These are phyloP conservation scores for Juncus inflexus DNA, from an alignment of 176 grass and related monocot species.

Conservation along the genomic window DNA sequence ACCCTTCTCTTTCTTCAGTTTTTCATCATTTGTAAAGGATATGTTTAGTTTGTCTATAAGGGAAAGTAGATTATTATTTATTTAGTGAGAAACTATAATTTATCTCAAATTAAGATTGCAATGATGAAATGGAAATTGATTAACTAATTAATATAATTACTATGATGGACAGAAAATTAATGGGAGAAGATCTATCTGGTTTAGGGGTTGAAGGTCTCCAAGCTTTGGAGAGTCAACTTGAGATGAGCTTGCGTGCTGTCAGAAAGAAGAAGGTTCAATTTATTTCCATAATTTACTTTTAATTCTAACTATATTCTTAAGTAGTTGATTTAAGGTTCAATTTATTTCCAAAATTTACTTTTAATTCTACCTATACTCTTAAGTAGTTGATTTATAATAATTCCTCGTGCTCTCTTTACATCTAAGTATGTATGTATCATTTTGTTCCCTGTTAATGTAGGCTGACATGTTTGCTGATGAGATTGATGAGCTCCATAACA, in stretches of 20 bases:
- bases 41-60: too few relatives aligned
- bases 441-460: constrained; percentile 10
- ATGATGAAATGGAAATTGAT: not conserved
- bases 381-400: constrained; percentile 7
- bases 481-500: constrained; percentile 30
- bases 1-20: too few relatives aligned
- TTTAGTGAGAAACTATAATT: too few relatives aligned
- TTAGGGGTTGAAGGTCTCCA: constrained; percentile 36
- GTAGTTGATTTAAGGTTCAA: constrained; percentile 24
- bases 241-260: constrained; percentile 29
- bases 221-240: constrained; percentile 35
- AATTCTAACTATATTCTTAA: not conserved
- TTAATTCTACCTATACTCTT: not conserved
- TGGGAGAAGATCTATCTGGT: constrained; percentile 38
- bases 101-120: too few relatives aligned
- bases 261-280: constrained; percentile 36
- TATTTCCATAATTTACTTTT: not conserved
- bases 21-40: too few relatives aligned
- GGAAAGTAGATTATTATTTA: too few relatives aligned
- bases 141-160: not conserved
- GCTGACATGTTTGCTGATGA: constrained; percentile 25
- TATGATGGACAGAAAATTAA: constrained; percentile 26
- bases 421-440: not conserved
- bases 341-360: not conserved
- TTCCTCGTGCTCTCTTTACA: not conserved